These are phyloP conservation scores for Rhizophlyctis rosea DNA, from an alignment of 192 early-diverging fungal species.

Conservation along the genomic window DNA sequence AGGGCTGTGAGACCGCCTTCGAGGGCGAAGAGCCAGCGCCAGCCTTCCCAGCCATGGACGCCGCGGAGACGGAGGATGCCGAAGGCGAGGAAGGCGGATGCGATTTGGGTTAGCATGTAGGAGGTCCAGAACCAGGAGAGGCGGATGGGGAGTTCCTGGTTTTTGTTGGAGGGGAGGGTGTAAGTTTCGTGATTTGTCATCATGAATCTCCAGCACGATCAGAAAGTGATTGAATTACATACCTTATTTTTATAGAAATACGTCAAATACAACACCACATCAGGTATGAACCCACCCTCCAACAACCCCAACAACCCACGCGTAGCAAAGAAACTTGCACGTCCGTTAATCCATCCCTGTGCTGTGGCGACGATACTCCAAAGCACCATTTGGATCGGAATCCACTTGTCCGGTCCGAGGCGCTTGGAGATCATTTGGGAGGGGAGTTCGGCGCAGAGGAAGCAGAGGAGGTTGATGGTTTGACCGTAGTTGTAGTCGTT, in stretches of 20 bases:
- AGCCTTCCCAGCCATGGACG: conserved; percentile 52
- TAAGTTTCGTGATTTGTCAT: background rate
- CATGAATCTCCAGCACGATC: too few relatives aligned
- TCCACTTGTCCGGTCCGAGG: conserved; percentile 55
- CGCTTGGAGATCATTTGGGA: conserved; percentile 47
- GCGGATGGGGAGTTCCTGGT: conserved; percentile 42
- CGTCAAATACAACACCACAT: conserved; percentile 48
- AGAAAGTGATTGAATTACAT: background rate
- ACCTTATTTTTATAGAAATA: conserved; percentile 46
- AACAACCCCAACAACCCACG: conserved; percentile 50
- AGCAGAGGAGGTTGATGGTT: conserved; percentile 47
- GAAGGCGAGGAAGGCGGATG: conserved; percentile 52
- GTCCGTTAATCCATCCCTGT: conserved; percentile 37
- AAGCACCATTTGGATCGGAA: conserved; percentile 44
- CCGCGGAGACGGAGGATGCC: conserved; percentile 56
- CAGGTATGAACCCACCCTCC: conserved; percentile 53
- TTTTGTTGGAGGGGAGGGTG: background rate
- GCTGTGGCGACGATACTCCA: conserved; percentile 25
- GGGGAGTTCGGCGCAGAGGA: conserved; percentile 45
- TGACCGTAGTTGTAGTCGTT: conserved; percentile 44
- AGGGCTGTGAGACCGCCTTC: conserved; percentile 57
- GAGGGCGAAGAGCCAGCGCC: conserved; percentile 67
- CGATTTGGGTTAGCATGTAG: conserved; percentile 28
- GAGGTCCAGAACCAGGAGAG: conserved; percentile 52
- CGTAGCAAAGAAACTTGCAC: conserved; percentile 36